Evolutionary conservation across 148 eudicot genomes (phyloP).

Genomic region (Chenopodium berlandieri): DNA sequence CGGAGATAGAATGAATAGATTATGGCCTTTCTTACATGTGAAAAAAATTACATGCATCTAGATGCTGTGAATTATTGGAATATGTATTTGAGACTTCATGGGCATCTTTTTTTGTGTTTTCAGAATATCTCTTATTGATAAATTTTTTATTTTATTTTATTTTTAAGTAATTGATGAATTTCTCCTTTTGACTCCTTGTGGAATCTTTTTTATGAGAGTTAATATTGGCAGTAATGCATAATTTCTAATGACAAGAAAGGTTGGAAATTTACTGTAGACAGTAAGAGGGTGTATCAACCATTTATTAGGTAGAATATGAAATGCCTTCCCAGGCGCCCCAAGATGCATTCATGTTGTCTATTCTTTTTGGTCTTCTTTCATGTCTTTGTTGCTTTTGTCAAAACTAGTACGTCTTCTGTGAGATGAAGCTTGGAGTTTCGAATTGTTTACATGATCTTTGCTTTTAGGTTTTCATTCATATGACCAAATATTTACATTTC

Average conservation of each 20-base stretch:
- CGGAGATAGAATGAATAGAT: not conserved
- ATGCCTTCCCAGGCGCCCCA: not conserved
- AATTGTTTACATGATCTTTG: not conserved
- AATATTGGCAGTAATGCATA: not conserved
- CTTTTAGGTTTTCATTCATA: not conserved
- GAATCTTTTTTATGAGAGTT: not conserved
- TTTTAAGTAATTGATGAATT: not conserved
- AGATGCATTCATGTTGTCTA: not conserved
- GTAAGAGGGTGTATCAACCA: not conserved
- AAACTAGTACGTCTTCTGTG: not conserved
- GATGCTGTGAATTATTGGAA: not conserved
- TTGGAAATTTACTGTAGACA: not conserved
- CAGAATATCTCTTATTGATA: not conserved
- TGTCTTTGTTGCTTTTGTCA: constrained; percentile 1
- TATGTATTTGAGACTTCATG: constrained; percentile 6
- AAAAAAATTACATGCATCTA: not conserved
- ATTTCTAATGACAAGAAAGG: not conserved
- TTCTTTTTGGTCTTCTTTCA: not conserved
- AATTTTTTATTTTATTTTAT: not conserved
- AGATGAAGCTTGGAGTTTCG: not conserved
- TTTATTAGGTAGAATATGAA: not conserved
- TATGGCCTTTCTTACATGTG: not conserved
- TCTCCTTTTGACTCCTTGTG: not conserved
- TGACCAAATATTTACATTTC: not conserved
- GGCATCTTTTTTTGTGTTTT: constrained; percentile 4